Percentiles rank a stretch among this genome's conserved stretches.
phyloP scores from a whole-genome alignment of 2,329 filamentous ascomycete species.

The Colletotrichum tamarilloi region DNA sequence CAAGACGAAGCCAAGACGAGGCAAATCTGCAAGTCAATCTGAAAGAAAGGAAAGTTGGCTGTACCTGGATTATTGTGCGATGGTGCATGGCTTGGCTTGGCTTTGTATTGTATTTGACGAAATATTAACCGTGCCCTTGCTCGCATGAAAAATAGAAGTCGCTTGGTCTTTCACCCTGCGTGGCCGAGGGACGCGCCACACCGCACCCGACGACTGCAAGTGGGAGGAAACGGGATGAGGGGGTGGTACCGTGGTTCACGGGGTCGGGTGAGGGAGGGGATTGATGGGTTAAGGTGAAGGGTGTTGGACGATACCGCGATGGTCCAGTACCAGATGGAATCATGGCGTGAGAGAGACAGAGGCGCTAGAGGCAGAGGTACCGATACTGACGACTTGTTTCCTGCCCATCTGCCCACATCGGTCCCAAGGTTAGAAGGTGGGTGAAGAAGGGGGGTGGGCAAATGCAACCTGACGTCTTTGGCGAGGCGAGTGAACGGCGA shows the following conservation, averaged over 20 bases:
- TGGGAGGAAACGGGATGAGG: neutral
- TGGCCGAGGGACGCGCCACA: constrained; percentile 4
- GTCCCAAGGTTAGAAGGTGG: constrained; percentile 1
- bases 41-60: constrained; percentile 6
- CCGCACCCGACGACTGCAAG: neutral
- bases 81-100: constrained; percentile 20
- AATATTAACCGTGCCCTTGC: constrained; percentile 13
- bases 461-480: constrained; percentile 31
- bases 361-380: neutral
- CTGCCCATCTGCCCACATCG: neutral
- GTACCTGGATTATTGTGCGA: constrained; percentile 14
- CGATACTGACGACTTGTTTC: neutral
- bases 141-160: constrained; percentile 15
- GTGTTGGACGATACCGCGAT: neutral
- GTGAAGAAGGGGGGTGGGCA: neutral
- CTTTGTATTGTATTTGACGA: constrained; percentile 15
- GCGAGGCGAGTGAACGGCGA: constrained; percentile 12
- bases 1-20: neutral
- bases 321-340: neutral
- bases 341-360: constrained; percentile 7
- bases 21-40: constrained; percentile 14
- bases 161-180: neutral
- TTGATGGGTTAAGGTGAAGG: too few relatives aligned
- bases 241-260: neutral
- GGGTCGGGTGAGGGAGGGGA: neutral